Conservation (phyloP, 441 rosid genomes). For the Brassica balearica region DNA sequence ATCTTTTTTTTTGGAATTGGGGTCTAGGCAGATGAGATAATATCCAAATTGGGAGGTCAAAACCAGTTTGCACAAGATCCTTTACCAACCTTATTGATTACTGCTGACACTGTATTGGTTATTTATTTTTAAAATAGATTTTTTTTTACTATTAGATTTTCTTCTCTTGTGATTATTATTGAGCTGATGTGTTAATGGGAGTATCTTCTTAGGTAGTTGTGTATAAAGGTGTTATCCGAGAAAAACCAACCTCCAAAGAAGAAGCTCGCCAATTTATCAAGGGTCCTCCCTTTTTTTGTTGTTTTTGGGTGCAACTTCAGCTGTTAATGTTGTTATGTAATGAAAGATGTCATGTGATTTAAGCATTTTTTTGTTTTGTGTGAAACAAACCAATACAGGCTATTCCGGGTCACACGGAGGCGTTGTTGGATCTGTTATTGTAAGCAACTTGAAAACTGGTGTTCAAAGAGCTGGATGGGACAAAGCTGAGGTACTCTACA, state of each 20-base stretch:
- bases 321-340: background rate
- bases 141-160: background rate
- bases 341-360: constrained; percentile 4
- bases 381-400: constrained; percentile 45
- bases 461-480: constrained; percentile 66
- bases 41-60: constrained; percentile 49
- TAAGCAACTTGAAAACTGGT: constrained; percentile 68
- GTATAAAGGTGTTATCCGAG: constrained; percentile 62
- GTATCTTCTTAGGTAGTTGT: constrained; percentile 64
- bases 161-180: background rate
- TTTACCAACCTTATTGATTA: constrained; percentile 57
- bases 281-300: constrained; percentile 40
- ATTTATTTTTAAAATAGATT: background rate
- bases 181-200: constrained; percentile 28
- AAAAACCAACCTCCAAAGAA: constrained; percentile 59
- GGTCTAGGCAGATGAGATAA: constrained; percentile 55
- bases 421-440: constrained; percentile 67
- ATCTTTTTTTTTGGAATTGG: no score
- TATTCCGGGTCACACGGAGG: constrained; percentile 71
- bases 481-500: constrained; percentile 60
- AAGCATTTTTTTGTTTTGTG: constrained; percentile 2
- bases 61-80: constrained; percentile 45
- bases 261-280: constrained; percentile 72
- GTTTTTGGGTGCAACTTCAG: no score
- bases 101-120: constrained; percentile 67